Evolutionary conservation across 805 yeast species (phyloP), one percentile per base, ranked within the genome.

Genomic region (Kodamaea sagamina): DNA sequence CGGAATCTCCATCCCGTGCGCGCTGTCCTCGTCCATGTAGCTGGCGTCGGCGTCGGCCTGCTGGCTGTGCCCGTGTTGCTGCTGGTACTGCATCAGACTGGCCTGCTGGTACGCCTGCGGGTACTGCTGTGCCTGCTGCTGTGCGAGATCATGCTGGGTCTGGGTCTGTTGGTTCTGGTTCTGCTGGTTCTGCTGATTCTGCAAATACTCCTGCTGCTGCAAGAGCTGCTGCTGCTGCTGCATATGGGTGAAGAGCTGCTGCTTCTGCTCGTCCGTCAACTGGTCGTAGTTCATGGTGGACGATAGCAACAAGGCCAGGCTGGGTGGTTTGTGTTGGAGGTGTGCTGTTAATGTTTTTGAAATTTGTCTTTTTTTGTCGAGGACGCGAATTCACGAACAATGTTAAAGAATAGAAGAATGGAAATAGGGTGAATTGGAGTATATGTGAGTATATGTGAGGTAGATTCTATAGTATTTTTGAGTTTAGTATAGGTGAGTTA

Each of bases 21-120:
- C 48, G 19, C 61, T 54, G 48, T 68, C 75, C 37, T 68, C 72
- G 16, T 70, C 74, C 75, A 70, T 69, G 47, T 55, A 68, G 47
- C 67, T 59, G 42, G 57, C 67, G 21, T 57, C 61, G 21, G 42
- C 24, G 16, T 62, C 55, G 21, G 37, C 44, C 19, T 40, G 47
- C 34, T 41, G 43, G 15, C 31, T 40, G 16, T 32, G 24, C 12
- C 39, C 42, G 15, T 36, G 44, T 5, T 47, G 42, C 21, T 37
- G 50, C 13, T 34, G 46, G 11, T 46, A 47, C 11, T 39, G 47
- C 31, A 44, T 37, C 28, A 35, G 21, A n/a, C 9, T 15, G 9
- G 27, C 16, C 15, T 42, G 49, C 41, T 43, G 48, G n/a, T 47
- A 41, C 12, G 44, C 12, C 18, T 26, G n/a, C 11, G 17, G 25